A percentile compares a stretch with the other conserved stretches of the same genome.
phyloP scores from a whole-genome alignment of 495 filamentous ascomycete genomes.

The Aspergillus bertholletiae region DNA sequence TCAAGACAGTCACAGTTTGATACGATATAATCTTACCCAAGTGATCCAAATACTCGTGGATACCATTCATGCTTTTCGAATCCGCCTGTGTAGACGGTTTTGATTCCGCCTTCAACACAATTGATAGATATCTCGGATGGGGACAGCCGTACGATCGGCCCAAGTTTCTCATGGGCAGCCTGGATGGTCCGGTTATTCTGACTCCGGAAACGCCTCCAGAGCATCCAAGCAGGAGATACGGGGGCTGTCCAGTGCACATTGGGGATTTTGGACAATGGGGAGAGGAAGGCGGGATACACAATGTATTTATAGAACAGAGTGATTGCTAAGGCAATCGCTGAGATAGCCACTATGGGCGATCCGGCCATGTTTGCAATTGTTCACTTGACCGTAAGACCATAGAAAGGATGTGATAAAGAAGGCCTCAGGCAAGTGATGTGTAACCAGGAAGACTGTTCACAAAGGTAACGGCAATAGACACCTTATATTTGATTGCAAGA shows the following conservation, averaged over 20 bases:
- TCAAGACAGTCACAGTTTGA: neutral
- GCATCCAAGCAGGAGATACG: conserved; percentile 66
- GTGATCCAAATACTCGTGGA: conserved; percentile 46
- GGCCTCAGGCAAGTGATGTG: neutral
- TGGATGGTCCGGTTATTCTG: conserved; percentile 60
- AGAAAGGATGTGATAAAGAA: neutral
- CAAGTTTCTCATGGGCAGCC: conserved; percentile 51
- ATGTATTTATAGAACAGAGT: conserved; percentile 53
- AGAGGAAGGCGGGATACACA: conserved; percentile 60
- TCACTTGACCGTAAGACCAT: neutral
- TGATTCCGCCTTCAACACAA: conserved; percentile 57
- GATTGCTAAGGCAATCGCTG: conserved; percentile 13
- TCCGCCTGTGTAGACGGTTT: conserved; percentile 68
- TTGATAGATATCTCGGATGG: conserved; percentile 60
- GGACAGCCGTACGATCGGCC: conserved; percentile 51
- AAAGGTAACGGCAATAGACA: neutral
- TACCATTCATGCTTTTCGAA: conserved; percentile 80
- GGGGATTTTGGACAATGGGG: conserved; percentile 66
- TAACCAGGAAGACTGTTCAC: neutral
- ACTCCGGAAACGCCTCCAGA: conserved; percentile 52
- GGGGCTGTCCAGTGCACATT: conserved; percentile 65
- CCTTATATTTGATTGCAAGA: neutral
- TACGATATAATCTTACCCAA: conserved; percentile 30
- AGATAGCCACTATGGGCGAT: conserved; percentile 15
- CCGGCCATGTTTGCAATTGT: conserved; percentile 23